Evolutionary conservation across 2,329 filamentous ascomycete genomes (phyloP).

Genomic region (Thermochaetoides dissita): DNA sequence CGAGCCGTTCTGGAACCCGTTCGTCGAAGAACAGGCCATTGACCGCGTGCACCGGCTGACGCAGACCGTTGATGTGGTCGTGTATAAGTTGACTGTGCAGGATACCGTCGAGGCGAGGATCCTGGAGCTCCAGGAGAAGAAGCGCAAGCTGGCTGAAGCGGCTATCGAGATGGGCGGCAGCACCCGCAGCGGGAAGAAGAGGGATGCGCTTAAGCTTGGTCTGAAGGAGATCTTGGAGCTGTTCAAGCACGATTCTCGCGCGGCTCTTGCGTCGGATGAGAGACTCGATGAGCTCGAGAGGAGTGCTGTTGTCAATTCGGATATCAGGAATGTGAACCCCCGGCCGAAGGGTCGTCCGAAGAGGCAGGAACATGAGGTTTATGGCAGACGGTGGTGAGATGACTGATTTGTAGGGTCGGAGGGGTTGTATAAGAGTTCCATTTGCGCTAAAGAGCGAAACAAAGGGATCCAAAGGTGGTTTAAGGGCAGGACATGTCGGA

Average conservation of each 20-base stretch:
- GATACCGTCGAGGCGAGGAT: conserved; percentile 88
- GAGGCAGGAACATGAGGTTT: conserved; percentile 15
- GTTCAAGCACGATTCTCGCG: conserved; percentile 51
- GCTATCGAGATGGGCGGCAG: conserved; percentile 61
- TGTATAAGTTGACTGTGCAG: conserved; percentile 84
- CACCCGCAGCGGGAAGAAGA: conserved; percentile 47
- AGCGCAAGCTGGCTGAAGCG: conserved; percentile 78
- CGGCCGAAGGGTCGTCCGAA: background rate
- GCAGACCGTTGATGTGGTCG: conserved; percentile 83
- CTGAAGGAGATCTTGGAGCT: conserved; percentile 88
- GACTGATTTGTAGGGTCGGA: background rate
- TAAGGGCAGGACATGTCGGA: no score
- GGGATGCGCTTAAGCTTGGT: conserved; percentile 56
- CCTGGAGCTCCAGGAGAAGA: conserved; percentile 85
- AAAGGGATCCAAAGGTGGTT: no score
- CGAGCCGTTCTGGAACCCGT: conserved; percentile 98
- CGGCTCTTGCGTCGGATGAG: background rate
- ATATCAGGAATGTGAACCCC: conserved; percentile 5
- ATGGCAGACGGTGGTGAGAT: conserved; percentile 15
- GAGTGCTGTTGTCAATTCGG: conserved; percentile 7
- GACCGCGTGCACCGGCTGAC: conserved; percentile 97
- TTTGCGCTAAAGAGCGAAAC: no score
- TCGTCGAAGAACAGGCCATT: conserved; percentile 97
- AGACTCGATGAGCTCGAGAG: conserved; percentile 3
- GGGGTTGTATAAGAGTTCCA: no score